Evolutionary conservation across 2,329 filamentous ascomycete genomes (phyloP).

Genomic region (Metarhizium guizhouense): DNA sequence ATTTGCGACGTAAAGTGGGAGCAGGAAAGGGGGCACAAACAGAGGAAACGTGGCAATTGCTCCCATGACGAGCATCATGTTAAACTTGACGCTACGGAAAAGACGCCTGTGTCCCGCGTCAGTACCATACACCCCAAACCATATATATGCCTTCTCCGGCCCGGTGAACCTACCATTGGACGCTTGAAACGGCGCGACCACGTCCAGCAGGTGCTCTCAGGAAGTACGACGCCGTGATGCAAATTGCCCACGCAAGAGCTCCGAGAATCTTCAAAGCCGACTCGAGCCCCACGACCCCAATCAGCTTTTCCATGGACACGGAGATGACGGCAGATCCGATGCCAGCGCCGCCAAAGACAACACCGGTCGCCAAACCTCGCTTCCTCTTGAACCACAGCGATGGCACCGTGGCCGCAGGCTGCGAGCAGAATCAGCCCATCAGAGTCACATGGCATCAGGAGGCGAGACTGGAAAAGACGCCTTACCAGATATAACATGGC

Average conservation of each 20-base stretch:
- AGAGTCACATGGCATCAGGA: too few relatives aligned
- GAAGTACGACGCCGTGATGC: conserved; percentile 19
- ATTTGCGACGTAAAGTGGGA: conserved; percentile 14
- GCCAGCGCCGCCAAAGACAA: conserved; percentile 20
- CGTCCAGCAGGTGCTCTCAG: conserved; percentile 12
- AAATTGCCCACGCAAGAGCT: conserved; percentile 19
- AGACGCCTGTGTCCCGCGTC: conserved; percentile 13
- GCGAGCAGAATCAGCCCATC: neutral
- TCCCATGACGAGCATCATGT: conserved; percentile 14
- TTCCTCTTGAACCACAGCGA: conserved; percentile 17
- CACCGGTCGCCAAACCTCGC: conserved; percentile 18
- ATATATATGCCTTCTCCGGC: rapidly evolving
- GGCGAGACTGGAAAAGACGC: too few relatives aligned
- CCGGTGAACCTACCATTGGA: conserved; percentile 15
- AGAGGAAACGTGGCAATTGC: conserved; percentile 18
- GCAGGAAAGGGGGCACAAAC: conserved; percentile 17
- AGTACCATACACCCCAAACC: neutral
- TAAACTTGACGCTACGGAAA: conserved; percentile 16
- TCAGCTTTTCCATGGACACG: conserved; percentile 15
- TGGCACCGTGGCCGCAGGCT: conserved; percentile 16
- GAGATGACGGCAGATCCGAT: conserved; percentile 20
- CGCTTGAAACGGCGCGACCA: conserved; percentile 5
- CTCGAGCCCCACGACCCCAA: conserved; percentile 13
- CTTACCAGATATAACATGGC: conserved; percentile 15
- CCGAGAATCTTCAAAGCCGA: conserved; percentile 20